Evolutionary conservation across 768 basidiomycete species (phyloP), one percentile per base, ranked within the genome.

Genomic region (Harrya chromipes): DNA sequence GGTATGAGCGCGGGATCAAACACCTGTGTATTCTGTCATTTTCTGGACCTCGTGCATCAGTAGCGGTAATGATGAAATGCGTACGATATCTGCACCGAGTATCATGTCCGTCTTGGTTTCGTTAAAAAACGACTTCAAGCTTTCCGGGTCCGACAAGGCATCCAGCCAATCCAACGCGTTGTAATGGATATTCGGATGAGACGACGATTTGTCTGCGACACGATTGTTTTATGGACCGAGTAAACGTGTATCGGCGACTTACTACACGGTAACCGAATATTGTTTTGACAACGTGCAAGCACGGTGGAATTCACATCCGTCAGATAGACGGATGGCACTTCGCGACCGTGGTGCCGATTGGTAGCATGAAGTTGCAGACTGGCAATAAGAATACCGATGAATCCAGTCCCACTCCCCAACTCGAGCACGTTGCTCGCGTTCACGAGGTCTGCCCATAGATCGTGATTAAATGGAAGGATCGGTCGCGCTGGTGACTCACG

Each of bases 391-490:
- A 80, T 77, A 4, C 87, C 90, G 14, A 90, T 70, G 57, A 90
- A 84, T n/a, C 90, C 90, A 4, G 75, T 72, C 1, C 90, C 90
- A 6, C 81, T 84, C 11, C 90, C 90, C 1, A 91, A 73, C 62
- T 92, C 90, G 10, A 92, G 75, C 7, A 89, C 72, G 16, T 73
- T 67, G 57, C 74, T 74, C 11, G 64, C 49, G 21, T 45, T 31
- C n/a, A 58, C 52, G 27, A 61, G 34, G 33, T 52, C 46, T 43
- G 20, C 17, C 9, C 11, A 17, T 31, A 27, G 5, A 51, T 27
- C 0, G 0, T 26, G 11, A 8, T 16, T 40, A 36, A 12, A 42
- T 26, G 21, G 47, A 23, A 6, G 27, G 21, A 12, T 36, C 11
- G 6, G 4, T 37, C 10, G 6, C 19, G 10, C 31, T 27, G 43